Conservation (phyloP, 305 asterid genomes). For the Fraxinus dipetala region DNA sequence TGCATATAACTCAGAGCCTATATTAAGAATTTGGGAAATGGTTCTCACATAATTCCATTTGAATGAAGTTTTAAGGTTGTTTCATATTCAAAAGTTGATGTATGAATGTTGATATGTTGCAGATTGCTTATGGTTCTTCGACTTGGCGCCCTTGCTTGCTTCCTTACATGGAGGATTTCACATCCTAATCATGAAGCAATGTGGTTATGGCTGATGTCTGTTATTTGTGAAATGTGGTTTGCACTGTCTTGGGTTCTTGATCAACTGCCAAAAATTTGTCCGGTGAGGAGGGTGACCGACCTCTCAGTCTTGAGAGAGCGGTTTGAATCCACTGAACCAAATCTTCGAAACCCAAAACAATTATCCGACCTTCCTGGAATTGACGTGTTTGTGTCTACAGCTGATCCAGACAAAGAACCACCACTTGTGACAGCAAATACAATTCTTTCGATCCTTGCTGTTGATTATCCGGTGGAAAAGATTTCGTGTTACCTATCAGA, state of each 20-base stretch:
- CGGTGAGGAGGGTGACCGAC: constrained; percentile 71
- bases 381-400: constrained; percentile 85
- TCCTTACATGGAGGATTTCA: constrained; percentile 74
- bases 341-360: constrained; percentile 70
- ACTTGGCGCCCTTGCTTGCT: constrained; percentile 68
- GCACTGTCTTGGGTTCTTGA: constrained; percentile 92
- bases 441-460: constrained; percentile 81
- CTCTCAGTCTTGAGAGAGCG: constrained; percentile 66
- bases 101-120: constrained; percentile 10
- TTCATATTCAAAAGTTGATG: not conserved
- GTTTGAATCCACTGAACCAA: constrained; percentile 69
- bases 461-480: constrained; percentile 87
- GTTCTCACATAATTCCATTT: not conserved
- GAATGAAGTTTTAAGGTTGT: not conserved
- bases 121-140: constrained; percentile 76
- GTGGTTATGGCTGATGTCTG: constrained; percentile 92
- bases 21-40: not conserved
- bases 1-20: not conserved
- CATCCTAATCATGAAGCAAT: constrained; percentile 87
- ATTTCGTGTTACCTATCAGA: constrained; percentile 81
- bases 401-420: constrained; percentile 85
- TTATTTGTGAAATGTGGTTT: constrained; percentile 85
- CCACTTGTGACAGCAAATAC: constrained; percentile 94
- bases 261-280: constrained; percentile 83
- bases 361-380: constrained; percentile 85